These are phyloP conservation scores for Tylopilus cervinicoccineus DNA, from an alignment of 768 basidiomycete species.

Conservation along the genomic window DNA sequence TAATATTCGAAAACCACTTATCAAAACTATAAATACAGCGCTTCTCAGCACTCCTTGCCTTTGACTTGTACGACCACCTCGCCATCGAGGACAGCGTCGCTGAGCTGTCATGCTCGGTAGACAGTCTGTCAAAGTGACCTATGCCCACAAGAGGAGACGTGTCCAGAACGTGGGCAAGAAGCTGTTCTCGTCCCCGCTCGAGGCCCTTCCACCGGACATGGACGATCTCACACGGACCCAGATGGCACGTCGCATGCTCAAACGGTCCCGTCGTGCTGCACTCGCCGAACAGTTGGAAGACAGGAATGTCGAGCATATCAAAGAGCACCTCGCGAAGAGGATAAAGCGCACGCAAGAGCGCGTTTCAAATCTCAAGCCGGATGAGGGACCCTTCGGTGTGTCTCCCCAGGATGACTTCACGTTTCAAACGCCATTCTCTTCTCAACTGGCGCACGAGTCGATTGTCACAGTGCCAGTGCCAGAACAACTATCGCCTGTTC, in stretches of 20 bases:
- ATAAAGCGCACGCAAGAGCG: conserved; percentile 24
- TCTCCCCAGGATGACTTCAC: conserved; percentile 16
- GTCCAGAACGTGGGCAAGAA: conserved; percentile 4
- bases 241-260: conserved; percentile 45
- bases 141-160: conserved; percentile 32
- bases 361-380: conserved; percentile 1
- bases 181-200: conserved; percentile 26
- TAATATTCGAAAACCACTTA: conserved; percentile 3
- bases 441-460: conserved; percentile 22
- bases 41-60: background rate
- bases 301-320: conserved; percentile 13
- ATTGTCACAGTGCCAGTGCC: conserved; percentile 21
- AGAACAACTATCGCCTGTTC: conserved; percentile 43
- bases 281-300: conserved; percentile 21
- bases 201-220: conserved; percentile 22
- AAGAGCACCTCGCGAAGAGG: conserved; percentile 33
- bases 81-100: background rate
- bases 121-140: conserved; percentile 25
- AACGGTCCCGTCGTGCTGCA: conserved; percentile 40
- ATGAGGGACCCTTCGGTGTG: background rate
- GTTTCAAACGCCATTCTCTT: conserved; percentile 28
- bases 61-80: conserved; percentile 3
- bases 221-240: conserved; percentile 36
- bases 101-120: conserved; percentile 9
- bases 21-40: background rate